Evolutionary conservation across 1,139 yeast genomes (phyloP).

Genomic region (Pichia norvegensis): DNA sequence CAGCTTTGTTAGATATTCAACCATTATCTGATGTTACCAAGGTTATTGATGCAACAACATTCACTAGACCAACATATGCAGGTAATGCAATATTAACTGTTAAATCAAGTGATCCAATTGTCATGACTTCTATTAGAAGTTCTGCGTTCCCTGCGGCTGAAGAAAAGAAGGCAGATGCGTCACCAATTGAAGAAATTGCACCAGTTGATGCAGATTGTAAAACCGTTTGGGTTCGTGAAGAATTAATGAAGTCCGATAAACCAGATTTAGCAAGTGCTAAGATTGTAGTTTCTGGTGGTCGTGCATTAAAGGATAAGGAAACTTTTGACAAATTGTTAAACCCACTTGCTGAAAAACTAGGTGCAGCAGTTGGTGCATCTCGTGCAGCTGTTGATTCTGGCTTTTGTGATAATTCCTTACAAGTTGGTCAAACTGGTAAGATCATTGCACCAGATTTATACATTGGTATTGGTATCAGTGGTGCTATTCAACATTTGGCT

Average conservation of each 20-base stretch:
- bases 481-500: conserved; percentile 96
- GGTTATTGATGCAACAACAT: conserved; percentile 56
- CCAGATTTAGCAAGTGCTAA: conserved; percentile 86
- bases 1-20: conserved; percentile 78
- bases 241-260: conserved; percentile 69
- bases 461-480: conserved; percentile 88
- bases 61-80: conserved; percentile 91
- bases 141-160: conserved; percentile 70
- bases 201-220: conserved; percentile 32
- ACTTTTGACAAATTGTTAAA: conserved; percentile 68
- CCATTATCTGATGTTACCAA: conserved; percentile 77
- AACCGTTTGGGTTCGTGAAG: conserved; percentile 62
- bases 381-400: conserved; percentile 98
- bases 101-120: conserved; percentile 54
- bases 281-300: conserved; percentile 83
- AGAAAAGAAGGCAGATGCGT: conserved; percentile 31
- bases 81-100: conserved; percentile 90
- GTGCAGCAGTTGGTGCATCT: conserved; percentile 96
- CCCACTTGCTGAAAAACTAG: conserved; percentile 78
- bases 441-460: conserved; percentile 95
- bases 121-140: conserved; percentile 70
- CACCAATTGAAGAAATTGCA: conserved; percentile 44
- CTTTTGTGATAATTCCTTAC: conserved; percentile 92
- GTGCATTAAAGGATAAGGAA: conserved; percentile 87
- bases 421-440: conserved; percentile 97